These are phyloP conservation scores for Ustanciosporium gigantosporum DNA, from an alignment of 1,284 basidiomycete genomes.

Conservation along the genomic window DNA sequence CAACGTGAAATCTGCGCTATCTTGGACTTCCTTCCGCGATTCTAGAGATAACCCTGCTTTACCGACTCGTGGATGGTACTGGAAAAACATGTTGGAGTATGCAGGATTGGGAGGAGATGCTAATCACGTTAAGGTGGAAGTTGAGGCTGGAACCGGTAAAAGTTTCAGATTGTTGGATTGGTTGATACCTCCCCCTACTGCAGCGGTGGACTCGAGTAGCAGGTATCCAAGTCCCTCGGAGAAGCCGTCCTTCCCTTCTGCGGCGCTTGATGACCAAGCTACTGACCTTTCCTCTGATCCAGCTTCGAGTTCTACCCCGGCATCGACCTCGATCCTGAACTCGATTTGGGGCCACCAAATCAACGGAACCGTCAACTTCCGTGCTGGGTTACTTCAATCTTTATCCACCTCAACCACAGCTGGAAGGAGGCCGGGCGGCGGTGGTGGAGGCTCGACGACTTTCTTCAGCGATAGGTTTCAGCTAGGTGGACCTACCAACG, in stretches of 20 bases:
- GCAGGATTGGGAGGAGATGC: conserved; percentile 55
- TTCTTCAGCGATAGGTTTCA: conserved; percentile 86
- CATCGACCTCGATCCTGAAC: neutral
- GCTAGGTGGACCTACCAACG: conserved; percentile 86
- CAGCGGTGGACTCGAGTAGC: too few relatives aligned
- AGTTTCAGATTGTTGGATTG: neutral
- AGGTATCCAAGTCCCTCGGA: neutral
- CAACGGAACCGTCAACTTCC: conserved; percentile 16
- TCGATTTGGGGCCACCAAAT: neutral
- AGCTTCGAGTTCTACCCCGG: neutral
- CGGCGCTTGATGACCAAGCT: too few relatives aligned
- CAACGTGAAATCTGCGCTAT: conserved; percentile 76
- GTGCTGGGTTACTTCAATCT: conserved; percentile 36
- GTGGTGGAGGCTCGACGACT: conserved; percentile 54
- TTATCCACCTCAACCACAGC: too few relatives aligned
- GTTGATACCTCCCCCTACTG: neutral
- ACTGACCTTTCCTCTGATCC: too few relatives aligned
- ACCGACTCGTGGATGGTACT: conserved; percentile 60
- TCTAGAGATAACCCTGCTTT: conserved; percentile 75
- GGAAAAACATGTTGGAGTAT: conserved; percentile 33
- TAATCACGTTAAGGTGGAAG: conserved; percentile 44
- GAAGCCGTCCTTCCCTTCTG: too few relatives aligned
- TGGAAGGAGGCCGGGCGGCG: too few relatives aligned
- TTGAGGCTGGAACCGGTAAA: conserved; percentile 20
- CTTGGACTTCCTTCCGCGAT: conserved; percentile 77